A percentile compares a stretch with the other conserved stretches of the same genome.
phyloP scores from a whole-genome alignment of 108 stramenopile species.

The Fragilaria crotonensis region DNA sequence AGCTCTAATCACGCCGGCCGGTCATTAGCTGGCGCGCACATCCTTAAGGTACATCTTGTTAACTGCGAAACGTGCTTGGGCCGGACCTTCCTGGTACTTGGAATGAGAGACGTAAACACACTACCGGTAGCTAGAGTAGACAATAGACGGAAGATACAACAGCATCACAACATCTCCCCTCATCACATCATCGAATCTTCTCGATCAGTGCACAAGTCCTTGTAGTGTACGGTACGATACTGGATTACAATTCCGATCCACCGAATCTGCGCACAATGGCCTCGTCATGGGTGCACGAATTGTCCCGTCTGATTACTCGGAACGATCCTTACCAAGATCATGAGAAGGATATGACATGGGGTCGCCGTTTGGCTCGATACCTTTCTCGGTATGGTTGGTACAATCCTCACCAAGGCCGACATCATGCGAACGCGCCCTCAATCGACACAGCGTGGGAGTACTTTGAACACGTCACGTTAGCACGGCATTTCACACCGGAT shows the following conservation, averaged over 20 bases:
- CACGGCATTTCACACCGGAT: constrained; percentile 17
- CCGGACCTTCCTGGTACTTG: no score
- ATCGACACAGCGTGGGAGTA: constrained; percentile 76
- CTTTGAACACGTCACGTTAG: constrained; percentile 81
- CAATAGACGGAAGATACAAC: background rate
- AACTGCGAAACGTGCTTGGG: no score
- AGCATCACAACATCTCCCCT: constrained; percentile 1
- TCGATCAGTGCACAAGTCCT: background rate
- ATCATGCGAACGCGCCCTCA: constrained; percentile 7
- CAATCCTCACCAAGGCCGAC: background rate
- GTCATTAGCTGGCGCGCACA: no score
- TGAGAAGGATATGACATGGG: constrained; percentile 35
- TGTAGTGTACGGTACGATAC: background rate
- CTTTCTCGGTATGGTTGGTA: constrained; percentile 26
- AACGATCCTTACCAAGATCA: constrained; percentile 16
- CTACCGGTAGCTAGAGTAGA: no score
- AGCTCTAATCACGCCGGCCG: no score
- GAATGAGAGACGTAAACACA: no score
- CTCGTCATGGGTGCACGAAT: no score
- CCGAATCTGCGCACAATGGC: no score
- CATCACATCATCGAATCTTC: constrained; percentile 1
- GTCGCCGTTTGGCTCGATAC: constrained; percentile 27
- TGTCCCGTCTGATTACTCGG: no score
- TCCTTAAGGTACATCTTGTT: no score
- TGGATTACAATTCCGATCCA: background rate